Evolutionary conservation across 495 filamentous ascomycete species (phyloP).

Genomic region (Penicillium herquei): DNA sequence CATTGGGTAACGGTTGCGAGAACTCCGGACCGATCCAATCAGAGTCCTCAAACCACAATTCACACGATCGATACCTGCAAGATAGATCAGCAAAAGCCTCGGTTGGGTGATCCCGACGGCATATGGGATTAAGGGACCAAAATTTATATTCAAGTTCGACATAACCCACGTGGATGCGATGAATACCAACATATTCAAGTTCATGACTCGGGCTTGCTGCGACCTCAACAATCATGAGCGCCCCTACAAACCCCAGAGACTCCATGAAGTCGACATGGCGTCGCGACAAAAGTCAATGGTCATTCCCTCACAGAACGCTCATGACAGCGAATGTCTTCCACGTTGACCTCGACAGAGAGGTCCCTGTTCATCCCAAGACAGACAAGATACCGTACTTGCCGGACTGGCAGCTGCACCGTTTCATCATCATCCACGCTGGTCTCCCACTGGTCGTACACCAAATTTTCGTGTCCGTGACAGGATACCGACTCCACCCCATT

Average conservation of each 20-base stretch:
- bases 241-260: slow-evolving; percentile 25
- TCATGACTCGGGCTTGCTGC: no score
- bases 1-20: no score
- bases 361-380: slow-evolving; percentile 26
- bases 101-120: not conserved
- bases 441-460: slow-evolving; percentile 27
- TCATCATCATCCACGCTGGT: slow-evolving; percentile 20
- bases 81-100: not conserved
- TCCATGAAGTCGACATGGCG: slow-evolving; percentile 41
- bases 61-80: not conserved
- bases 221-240: not conserved
- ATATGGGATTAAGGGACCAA: not conserved
- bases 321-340: slow-evolving; percentile 23
- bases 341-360: slow-evolving; percentile 17
- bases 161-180: no score
- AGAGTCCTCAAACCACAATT: no score
- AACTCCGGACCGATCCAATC: no score
- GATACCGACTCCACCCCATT: slow-evolving; percentile 7
- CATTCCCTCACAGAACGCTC: slow-evolving; percentile 19
- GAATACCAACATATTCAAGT: no score
- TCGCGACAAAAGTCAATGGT: slow-evolving; percentile 21
- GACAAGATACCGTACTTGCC: slow-evolving; percentile 29
- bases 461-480: slow-evolving; percentile 17
- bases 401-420: slow-evolving; percentile 20
- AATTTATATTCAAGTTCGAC: no score